These are phyloP conservation scores for Passalora sequoiae DNA, from an alignment of 2,329 filamentous ascomycete species.

Conservation along the genomic window DNA sequence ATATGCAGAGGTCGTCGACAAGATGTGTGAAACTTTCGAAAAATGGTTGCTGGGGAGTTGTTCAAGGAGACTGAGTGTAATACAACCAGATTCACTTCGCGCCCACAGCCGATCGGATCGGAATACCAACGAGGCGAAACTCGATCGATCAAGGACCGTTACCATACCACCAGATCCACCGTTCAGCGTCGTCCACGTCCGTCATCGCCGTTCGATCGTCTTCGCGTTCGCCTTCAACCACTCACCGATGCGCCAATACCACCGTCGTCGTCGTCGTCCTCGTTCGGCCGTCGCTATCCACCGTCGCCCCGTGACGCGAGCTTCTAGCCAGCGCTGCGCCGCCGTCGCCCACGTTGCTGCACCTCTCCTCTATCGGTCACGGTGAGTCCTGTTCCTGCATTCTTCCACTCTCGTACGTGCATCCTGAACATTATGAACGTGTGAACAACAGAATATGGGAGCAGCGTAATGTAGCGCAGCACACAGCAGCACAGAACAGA, in stretches of 20 bases:
- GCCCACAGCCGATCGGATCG: neutral
- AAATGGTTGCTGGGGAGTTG: neutral
- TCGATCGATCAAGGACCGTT: neutral
- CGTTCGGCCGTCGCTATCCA: neutral
- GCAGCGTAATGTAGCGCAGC: too few relatives aligned
- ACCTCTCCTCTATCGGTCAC: too few relatives aligned
- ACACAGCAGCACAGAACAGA: too few relatives aligned
- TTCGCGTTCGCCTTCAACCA: neutral
- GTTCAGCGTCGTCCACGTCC: neutral
- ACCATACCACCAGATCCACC: neutral
- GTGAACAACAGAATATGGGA: too few relatives aligned
- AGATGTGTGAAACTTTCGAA: neutral
- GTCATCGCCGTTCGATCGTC: neutral
- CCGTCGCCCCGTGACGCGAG: neutral
- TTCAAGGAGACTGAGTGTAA: conserved; percentile 2
- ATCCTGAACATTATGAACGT: too few relatives aligned
- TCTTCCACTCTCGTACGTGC: neutral
- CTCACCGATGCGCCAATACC: too few relatives aligned
- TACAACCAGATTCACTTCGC: neutral
- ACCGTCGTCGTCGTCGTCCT: neutral
- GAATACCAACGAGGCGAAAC: neutral
- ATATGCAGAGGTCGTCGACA: neutral
- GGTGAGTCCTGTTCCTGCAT: neutral
- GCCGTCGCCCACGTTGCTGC: too few relatives aligned
- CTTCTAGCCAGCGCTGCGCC: neutral